Conservation (phyloP, 495 filamentous ascomycete species). For the Penicillium cinerascens region DNA sequence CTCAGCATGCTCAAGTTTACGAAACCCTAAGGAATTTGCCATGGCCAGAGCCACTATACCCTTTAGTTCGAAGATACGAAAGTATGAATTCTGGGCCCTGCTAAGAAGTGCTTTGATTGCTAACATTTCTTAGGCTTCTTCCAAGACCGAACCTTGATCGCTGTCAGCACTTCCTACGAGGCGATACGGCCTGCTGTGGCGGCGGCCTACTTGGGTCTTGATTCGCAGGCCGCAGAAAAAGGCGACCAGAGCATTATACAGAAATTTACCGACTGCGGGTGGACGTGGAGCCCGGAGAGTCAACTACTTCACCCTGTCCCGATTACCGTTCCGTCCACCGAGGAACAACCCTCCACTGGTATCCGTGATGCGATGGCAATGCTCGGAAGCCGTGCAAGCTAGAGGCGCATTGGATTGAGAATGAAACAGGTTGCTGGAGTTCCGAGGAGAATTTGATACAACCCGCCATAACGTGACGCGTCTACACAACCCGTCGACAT, state of each 20-base stretch:
- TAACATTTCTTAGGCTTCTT: conserved; percentile 33
- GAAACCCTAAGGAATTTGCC: conserved; percentile 36
- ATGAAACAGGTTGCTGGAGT: background rate
- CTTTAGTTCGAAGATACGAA: conserved; percentile 42
- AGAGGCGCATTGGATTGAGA: conserved; percentile 1
- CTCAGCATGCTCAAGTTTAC: conserved; percentile 42
- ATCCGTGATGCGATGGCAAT: conserved; percentile 35
- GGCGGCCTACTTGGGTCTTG: conserved; percentile 47
- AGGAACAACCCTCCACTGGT: conserved; percentile 21
- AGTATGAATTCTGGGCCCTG: conserved; percentile 21
- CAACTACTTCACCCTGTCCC: conserved; percentile 39
- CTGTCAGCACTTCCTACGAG: conserved; percentile 48
- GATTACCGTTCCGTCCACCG: conserved; percentile 25
- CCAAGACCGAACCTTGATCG: conserved; percentile 45
- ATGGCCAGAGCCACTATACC: conserved; percentile 41
- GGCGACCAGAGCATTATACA: conserved; percentile 32
- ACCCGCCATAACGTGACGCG: background rate
- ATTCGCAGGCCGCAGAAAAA: conserved; percentile 26
- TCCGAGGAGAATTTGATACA: background rate
- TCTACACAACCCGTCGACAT: background rate
- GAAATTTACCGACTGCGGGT: conserved; percentile 42
- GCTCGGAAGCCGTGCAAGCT: conserved; percentile 27
- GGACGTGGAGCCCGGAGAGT: conserved; percentile 42
- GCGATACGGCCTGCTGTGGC: conserved; percentile 44
- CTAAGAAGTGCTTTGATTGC: background rate